Conservation (phyloP, 2,329 filamentous ascomycete species). For the Alternaria brassicae region DNA sequence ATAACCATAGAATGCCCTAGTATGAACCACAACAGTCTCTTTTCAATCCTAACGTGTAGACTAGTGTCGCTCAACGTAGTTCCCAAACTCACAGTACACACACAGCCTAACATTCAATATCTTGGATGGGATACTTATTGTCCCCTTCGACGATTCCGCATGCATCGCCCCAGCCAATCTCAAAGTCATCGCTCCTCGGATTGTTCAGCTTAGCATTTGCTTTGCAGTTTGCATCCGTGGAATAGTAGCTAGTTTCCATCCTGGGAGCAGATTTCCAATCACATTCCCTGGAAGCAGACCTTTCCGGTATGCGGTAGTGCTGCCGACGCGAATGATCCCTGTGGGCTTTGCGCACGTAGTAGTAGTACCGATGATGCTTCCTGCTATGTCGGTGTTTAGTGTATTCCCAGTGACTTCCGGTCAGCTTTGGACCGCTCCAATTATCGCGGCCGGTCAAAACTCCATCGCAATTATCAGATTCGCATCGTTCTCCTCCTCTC, state of each 20-base stretch:
- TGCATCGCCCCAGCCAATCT: conserved; percentile 51
- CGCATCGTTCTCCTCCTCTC: not conserved
- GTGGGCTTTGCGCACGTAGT: not conserved
- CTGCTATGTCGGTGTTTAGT: conserved; percentile 5
- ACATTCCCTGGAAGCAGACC: conserved; percentile 25
- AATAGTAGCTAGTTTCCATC: conserved; percentile 53
- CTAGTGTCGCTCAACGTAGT: conserved; percentile 1
- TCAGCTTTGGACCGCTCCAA: conserved; percentile 1
- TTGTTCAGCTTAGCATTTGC: conserved; percentile 37
- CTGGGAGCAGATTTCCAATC: conserved; percentile 49
- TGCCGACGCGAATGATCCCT: not conserved
- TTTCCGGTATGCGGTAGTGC: not conserved
- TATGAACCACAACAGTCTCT: not conserved
- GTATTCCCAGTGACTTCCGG: conserved; percentile 1
- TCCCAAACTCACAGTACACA: not conserved
- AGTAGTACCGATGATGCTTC: conserved; percentile 13
- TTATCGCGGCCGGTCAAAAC: not conserved
- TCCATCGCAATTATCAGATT: not conserved
- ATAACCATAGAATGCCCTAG: not conserved
- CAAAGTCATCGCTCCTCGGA: conserved; percentile 33
- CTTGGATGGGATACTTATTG: conserved; percentile 7
- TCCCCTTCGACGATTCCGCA: conserved; percentile 47
- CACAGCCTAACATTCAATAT: conserved; percentile 6
- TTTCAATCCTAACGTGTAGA: conserved; percentile 2
- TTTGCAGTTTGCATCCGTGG: conserved; percentile 47